Evolutionary conservation across 805 yeast genomes (phyloP), one percentile per base, ranked within the genome.

Genomic region (Danielia reshetovae): DNA sequence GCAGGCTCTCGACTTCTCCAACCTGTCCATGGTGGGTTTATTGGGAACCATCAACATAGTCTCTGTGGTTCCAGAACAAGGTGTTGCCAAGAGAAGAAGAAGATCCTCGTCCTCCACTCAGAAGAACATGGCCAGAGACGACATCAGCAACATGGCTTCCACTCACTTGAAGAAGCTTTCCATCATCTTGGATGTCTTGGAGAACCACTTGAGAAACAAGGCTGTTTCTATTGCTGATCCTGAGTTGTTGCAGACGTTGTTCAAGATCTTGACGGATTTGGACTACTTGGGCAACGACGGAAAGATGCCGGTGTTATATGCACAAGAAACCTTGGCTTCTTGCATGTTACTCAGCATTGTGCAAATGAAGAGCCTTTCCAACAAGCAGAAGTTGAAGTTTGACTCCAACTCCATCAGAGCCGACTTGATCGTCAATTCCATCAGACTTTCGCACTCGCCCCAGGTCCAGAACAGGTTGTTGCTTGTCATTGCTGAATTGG

Each of bases 401-500:
- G 87, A 84, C 45, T 69, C 85, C 18, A 74, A 75, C 42, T 67
- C 84, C 7, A 70, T 89, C 26, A 74, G 97, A 57, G 90, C 96
- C 2, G 97, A 90, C 57, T 79, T 88, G 38, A 71, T 93, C 46
- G 96, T 93, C 18, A 82, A 90, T 29, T 84, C 96, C 13, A 89
- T 93, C 36, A 77, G 98, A 54, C 76, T 88, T 2, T 81, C 96
- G 1, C 74, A 79, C 28, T 85, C 95, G 18, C 97, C 97, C 2
- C 97, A 90, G 59, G 94, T 89, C 18, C 98, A 93, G 62, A 93
- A 93, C 62, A 76, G 88, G 46, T 63, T 90, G 32, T 66, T 93
- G 39, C 65, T 90, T 39, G 90, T 93, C 18, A 79, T 93, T 46
- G 84, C 97, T 2, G 82, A 87, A 31, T 66, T 93, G 46, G 97